A percentile compares a stretch with the other conserved stretches of the same genome.
Conservation (phyloP, 495 filamentous ascomycete genomes). For the Daldinia vernicosa region DNA sequence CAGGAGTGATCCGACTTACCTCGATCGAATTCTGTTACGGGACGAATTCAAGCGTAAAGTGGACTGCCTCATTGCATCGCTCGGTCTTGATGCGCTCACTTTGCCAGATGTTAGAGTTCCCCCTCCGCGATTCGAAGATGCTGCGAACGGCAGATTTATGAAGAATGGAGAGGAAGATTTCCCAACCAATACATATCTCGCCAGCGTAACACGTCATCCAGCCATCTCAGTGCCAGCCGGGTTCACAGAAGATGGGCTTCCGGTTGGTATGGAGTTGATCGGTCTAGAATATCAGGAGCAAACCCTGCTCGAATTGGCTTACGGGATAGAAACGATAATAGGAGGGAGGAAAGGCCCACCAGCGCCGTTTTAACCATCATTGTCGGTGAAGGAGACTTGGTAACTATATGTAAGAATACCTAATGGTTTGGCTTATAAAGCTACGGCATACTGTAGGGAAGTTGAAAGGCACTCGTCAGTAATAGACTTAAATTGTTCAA, state of each 20-base stretch:
- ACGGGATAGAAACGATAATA: conserved; percentile 31
- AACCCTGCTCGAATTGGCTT: conserved; percentile 41
- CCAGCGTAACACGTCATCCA: conserved; percentile 34
- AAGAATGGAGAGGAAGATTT: conserved; percentile 30
- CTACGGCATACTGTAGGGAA: no score
- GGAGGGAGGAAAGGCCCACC: conserved; percentile 17
- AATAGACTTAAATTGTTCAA: no score
- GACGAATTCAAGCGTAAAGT: conserved; percentile 43
- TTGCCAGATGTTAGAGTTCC: conserved; percentile 42
- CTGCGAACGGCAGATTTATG: conserved; percentile 28
- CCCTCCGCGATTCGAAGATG: conserved; percentile 39
- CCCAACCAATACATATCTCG: conserved; percentile 44
- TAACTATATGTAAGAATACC: not conserved
- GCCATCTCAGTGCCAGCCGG: conserved; percentile 45
- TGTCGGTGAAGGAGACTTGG: not conserved
- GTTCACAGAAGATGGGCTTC: conserved; percentile 40
- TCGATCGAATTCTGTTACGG: conserved; percentile 28
- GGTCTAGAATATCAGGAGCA: conserved; percentile 42
- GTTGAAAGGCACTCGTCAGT: no score
- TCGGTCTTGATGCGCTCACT: conserved; percentile 42
- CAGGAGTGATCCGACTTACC: conserved; percentile 37
- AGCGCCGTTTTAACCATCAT: not conserved
- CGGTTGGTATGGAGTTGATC: conserved; percentile 43
- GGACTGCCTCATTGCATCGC: conserved; percentile 36
- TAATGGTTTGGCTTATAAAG: no score